Conservation (phyloP, 1,139 yeast genomes). For the Scheffersomyces cryptocercus region DNA sequence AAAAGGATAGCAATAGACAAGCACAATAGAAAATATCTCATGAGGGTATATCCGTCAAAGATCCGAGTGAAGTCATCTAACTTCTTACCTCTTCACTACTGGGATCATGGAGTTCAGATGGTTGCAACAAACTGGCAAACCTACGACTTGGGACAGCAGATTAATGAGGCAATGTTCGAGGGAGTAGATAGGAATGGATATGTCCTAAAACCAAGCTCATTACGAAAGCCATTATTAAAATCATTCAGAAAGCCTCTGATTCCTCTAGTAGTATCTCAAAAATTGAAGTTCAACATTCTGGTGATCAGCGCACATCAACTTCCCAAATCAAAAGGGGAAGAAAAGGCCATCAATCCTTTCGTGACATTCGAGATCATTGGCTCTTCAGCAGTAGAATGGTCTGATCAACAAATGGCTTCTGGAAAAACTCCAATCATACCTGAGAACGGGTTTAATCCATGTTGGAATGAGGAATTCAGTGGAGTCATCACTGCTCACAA, state of each 20-base stretch:
- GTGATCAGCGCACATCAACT: slow-evolving; percentile 85
- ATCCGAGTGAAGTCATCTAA: slow-evolving; percentile 76
- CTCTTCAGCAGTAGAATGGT: slow-evolving; percentile 26
- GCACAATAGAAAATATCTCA: slow-evolving; percentile 73
- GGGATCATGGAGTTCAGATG: slow-evolving; percentile 90
- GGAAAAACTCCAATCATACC: slow-evolving; percentile 38
- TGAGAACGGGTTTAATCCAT: slow-evolving; percentile 83
- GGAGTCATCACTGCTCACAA: slow-evolving; percentile 49
- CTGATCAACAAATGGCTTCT: slow-evolving; percentile 10
- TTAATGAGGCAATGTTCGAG: slow-evolving; percentile 84
- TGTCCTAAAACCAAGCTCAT: slow-evolving; percentile 65
- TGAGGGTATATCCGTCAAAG: slow-evolving; percentile 87
- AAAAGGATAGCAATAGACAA: slow-evolving; percentile 59
- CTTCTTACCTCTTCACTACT: slow-evolving; percentile 73
- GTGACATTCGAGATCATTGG: slow-evolving; percentile 61
- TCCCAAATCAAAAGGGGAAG: slow-evolving; percentile 58
- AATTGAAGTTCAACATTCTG: slow-evolving; percentile 33
- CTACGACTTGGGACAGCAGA: slow-evolving; percentile 82
- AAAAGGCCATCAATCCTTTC: slow-evolving; percentile 54
- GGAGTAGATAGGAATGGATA: slow-evolving; percentile 66
- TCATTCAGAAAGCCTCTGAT: slow-evolving; percentile 13
- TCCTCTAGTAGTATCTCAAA: slow-evolving; percentile 4
- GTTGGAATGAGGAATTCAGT: slow-evolving; percentile 63
- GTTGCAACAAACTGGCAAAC: slow-evolving; percentile 98
- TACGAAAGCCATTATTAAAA: slow-evolving; percentile 38